Evolutionary conservation across 139 green algal species (phyloP).

Genomic region (Haematococcus sp.): DNA sequence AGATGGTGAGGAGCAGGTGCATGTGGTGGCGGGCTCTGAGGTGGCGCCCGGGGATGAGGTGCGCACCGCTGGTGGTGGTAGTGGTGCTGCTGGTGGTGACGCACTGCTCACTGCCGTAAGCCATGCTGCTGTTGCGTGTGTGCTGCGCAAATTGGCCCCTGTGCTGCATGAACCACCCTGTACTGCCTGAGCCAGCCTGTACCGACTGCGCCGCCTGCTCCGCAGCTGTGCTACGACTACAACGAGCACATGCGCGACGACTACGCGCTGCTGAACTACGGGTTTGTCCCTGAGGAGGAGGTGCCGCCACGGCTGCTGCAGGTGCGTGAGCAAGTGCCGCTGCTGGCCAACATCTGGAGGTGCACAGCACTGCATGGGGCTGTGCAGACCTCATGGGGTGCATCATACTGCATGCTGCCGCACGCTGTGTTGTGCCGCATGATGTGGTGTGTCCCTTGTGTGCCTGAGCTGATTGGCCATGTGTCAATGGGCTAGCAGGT

Average conservation of each 20-base stretch:
- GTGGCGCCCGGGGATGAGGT: neutral
- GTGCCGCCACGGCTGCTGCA: neutral
- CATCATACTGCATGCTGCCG: neutral
- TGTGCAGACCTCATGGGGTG: neutral
- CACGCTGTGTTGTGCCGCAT: neutral
- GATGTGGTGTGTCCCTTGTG: neutral
- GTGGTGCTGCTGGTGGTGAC: neutral
- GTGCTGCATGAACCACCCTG: neutral
- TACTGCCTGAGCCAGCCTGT: no score
- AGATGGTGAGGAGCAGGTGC: neutral
- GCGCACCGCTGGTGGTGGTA: neutral
- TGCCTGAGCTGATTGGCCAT: neutral
- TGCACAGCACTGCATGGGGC: no score
- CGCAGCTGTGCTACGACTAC: conserved; percentile 14
- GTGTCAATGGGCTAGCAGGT: neutral
- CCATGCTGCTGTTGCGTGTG: neutral
- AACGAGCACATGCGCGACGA: conserved; percentile 4
- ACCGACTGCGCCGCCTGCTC: neutral
- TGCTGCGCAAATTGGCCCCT: neutral
- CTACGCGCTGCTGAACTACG: conserved; percentile 11
- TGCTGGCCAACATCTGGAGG: neutral
- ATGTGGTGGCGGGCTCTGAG: neutral
- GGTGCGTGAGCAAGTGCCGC: no score
- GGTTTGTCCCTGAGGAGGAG: neutral
- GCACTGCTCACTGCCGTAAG: no score